Conservation (phyloP, 768 basidiomycete species). For the Hydnomerulius pinastri region DNA sequence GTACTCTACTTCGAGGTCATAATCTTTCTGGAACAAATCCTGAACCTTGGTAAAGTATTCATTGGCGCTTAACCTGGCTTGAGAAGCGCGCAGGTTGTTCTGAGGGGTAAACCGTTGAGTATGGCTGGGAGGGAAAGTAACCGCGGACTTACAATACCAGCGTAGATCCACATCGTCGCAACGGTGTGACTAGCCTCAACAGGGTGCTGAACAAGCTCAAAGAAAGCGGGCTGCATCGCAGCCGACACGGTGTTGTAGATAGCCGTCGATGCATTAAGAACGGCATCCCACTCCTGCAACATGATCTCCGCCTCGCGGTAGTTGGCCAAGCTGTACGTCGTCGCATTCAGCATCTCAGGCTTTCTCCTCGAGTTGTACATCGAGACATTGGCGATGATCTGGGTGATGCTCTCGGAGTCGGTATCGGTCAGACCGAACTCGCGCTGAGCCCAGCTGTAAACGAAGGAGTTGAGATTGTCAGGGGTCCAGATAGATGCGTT, state of each 20-base stretch:
- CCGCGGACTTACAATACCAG: constrained; percentile 45
- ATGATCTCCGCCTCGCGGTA: constrained; percentile 34
- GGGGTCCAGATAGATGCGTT: constrained; percentile 50
- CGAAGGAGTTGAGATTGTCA: constrained; percentile 50
- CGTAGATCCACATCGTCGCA: constrained; percentile 56
- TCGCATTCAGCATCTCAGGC: constrained; percentile 63
- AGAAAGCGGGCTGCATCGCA: too few species aligned
- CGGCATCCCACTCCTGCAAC: too few species aligned
- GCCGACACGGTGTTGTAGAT: too few species aligned
- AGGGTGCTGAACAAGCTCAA: constrained; percentile 71
- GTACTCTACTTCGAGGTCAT: too few species aligned
- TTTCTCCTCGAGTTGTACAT: constrained; percentile 61
- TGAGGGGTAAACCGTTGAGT: too few species aligned
- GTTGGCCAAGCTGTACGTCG: constrained; percentile 63
- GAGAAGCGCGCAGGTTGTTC: too few species aligned
- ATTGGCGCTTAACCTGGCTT: too few species aligned
- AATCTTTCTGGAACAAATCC: too few species aligned
- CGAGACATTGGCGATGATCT: constrained; percentile 56
- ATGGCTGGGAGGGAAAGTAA: too few species aligned
- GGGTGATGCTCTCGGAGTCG: constrained; percentile 20
- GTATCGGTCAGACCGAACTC: constrained; percentile 51
- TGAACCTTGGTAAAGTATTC: too few species aligned
- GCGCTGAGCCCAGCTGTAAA: constrained; percentile 59
- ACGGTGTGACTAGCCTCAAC: constrained; percentile 60
- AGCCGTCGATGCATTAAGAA: too few species aligned